Base-by-base conservation (phyloP, 1,139 yeast species). In the Blastobotrys arbuscula region DNA sequence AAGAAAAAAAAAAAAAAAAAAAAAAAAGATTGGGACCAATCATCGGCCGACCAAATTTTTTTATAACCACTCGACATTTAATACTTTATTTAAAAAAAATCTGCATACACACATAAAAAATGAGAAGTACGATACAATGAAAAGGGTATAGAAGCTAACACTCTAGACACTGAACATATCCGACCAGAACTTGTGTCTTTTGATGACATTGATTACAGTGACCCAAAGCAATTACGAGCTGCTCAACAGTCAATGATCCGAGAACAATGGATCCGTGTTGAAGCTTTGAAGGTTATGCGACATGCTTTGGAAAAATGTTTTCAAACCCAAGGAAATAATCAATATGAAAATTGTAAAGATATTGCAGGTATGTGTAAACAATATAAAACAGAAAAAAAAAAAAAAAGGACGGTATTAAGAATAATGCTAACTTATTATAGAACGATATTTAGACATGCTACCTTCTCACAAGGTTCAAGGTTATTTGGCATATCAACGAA, bases 161-260 rank as follows among this genome's bases (percentile, higher is more conserved):
- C 19, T 24, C 9, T 18, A 57, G 59, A 56, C 49, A 49, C 56
- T 19, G 72, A 72, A 66, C 85, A 83, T 68, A 69, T 70, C 60
- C 78, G 87, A 70, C 82, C 87, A 47, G 87, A 83, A 59, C 75
- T 79, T 61, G 92, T 84, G 54, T 85, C 95, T 37, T 86, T 86
- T 62, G 95, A 86, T 69, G 88, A 82, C 58, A 84, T 86, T 55
- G 86, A 84, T 70, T 86, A 86, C 68, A 76, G 76, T 59, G 81
- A 85, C 67, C 75, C 77, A 54, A 69, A 73, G 34, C 81, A 81
- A 56, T 78, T 86, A 45, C 78, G 79, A 50, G 73, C 77, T 46
- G 95, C 95, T 28, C 87, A 89, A 72, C 79, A 78, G 56, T 78
- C 92, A 40, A 74, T 84, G 78, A 62, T 84, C 51, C 80, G 89